Percentiles rank a stretch among this genome's conserved stretches.
Conservation (phyloP, 176 grass and related monocot species). For the Cenchrus americanus region DNA sequence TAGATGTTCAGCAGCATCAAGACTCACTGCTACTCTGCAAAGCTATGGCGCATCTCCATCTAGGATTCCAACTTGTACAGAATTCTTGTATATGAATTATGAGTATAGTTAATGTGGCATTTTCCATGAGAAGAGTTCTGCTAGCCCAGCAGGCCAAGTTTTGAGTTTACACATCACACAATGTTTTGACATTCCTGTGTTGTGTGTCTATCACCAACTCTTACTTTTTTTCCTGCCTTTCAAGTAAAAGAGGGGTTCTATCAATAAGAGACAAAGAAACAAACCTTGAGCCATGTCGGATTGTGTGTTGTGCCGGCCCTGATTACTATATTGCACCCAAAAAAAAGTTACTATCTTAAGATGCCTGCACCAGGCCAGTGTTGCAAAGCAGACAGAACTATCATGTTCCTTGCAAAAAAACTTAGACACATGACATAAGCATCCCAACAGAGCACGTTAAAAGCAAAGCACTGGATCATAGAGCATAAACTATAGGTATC, state of each 20-base stretch:
- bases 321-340: too few species aligned
- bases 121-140: not conserved
- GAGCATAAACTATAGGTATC: not conserved
- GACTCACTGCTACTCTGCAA: slow-evolving; percentile 5
- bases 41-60: not conserved
- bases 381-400: too few species aligned
- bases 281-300: too few species aligned
- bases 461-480: not conserved
- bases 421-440: too few species aligned
- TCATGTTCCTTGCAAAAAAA: too few species aligned
- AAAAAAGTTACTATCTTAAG: too few species aligned
- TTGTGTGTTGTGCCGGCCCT: too few species aligned
- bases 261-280: too few species aligned
- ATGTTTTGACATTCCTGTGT: not conserved
- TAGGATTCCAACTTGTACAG: slow-evolving; percentile 46
- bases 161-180: slow-evolving; percentile 31
- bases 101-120: slow-evolving; percentile 2
- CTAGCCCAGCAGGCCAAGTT: not conserved
- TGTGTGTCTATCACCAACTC: not conserved
- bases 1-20: not conserved
- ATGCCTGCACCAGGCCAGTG: too few species aligned
- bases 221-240: too few species aligned
- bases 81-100: slow-evolving; percentile 32
- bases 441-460: too few species aligned
- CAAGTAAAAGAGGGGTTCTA: too few species aligned